Evolutionary conservation across 1,284 basidiomycete genomes (phyloP).

Genomic region (Anthracocystis panici-leucophaei): DNA sequence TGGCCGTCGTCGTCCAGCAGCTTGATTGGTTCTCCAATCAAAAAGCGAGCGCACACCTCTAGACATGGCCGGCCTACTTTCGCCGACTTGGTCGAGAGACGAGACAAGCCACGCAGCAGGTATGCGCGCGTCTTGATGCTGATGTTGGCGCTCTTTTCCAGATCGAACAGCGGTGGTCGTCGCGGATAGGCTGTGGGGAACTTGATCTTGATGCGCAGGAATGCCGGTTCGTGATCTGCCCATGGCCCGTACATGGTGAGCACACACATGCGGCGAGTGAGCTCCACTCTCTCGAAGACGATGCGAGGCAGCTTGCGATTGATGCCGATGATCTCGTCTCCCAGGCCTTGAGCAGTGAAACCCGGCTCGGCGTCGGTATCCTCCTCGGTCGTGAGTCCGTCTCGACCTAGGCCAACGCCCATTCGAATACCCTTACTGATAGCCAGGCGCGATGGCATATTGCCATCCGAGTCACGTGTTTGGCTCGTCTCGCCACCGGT

Average conservation of each 20-base stretch:
- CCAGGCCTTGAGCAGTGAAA: constrained; percentile 44
- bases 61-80: constrained; percentile 38
- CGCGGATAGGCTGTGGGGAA: constrained; percentile 62
- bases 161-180: constrained; percentile 57
- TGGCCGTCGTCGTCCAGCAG: constrained; percentile 34
- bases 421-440: constrained; percentile 13
- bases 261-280: constrained; percentile 57
- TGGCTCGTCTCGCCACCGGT: constrained; percentile 24
- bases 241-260: constrained; percentile 65
- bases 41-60: constrained; percentile 55
- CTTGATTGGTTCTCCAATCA: constrained; percentile 58
- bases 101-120: constrained; percentile 47
- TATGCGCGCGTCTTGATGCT: constrained; percentile 61
- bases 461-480: constrained; percentile 17
- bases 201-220: constrained; percentile 59
- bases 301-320: constrained; percentile 54
- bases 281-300: constrained; percentile 61
- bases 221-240: constrained; percentile 58
- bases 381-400: constrained; percentile 31
- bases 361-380: constrained; percentile 36
- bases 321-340: constrained; percentile 59
- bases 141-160: constrained; percentile 64
- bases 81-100: constrained; percentile 42
- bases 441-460: constrained; percentile 8
- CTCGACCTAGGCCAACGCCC: constrained; percentile 23